Evolutionary conservation across 495 filamentous ascomycete species (phyloP).

Genomic region (Tetracladium setigerum): DNA sequence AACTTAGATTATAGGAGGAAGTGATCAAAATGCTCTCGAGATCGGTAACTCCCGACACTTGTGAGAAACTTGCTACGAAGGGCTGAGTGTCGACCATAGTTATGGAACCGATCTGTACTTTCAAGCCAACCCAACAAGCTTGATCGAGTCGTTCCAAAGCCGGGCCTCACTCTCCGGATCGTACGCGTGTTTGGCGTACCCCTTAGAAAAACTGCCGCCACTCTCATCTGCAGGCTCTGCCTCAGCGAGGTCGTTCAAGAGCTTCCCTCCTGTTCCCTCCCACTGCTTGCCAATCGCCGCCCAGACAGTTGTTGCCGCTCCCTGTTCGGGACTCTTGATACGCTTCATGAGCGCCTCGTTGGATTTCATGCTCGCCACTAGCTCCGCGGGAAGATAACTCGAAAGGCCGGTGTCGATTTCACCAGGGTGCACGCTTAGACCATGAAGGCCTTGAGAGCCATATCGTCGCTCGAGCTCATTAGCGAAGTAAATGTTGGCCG

Average conservation of each 20-base stretch:
- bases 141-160: constrained; percentile 28
- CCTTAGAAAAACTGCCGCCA: constrained; percentile 7
- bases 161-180: constrained; percentile 25
- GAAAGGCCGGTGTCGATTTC: constrained; percentile 19
- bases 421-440: constrained; percentile 32
- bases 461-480: constrained; percentile 35
- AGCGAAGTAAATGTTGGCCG: constrained; percentile 41
- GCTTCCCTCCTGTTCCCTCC: constrained; percentile 33
- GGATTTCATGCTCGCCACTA: constrained; percentile 1
- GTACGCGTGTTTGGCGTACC: constrained; percentile 26
- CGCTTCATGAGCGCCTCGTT: constrained; percentile 13
- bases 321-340: constrained; percentile 29
- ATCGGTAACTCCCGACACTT: too few species aligned
- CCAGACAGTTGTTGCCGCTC: constrained; percentile 36
- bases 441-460: constrained; percentile 24
- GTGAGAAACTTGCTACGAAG: too few species aligned
- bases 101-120: background rate
- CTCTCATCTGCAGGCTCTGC: background rate
- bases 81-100: too few species aligned
- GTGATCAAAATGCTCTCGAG: too few species aligned
- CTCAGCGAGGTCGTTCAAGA: constrained; percentile 28
- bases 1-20: too few species aligned
- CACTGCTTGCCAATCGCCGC: constrained; percentile 30
- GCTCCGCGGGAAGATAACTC: constrained; percentile 17
- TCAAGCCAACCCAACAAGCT: constrained; percentile 25